Conservation (phyloP, 768 basidiomycete genomes). For the Aureoboletus auriporus region DNA sequence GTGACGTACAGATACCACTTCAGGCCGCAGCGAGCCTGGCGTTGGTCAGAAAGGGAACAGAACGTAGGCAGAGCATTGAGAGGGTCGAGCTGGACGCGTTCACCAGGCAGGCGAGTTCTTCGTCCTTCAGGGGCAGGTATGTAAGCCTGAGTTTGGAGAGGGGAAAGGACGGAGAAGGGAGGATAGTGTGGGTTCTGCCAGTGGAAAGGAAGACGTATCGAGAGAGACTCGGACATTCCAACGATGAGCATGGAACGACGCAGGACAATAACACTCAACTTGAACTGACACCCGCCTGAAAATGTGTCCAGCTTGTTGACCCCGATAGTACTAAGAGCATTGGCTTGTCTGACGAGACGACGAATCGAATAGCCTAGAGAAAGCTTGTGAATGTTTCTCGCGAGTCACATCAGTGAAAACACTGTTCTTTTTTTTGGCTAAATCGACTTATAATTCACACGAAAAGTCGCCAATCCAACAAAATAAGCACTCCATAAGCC, state of each 20-base stretch:
- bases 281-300: background rate
- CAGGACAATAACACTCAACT: constrained; percentile 1
- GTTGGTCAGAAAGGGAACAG: background rate
- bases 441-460: too few relatives aligned
- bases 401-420: too few relatives aligned
- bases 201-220: background rate
- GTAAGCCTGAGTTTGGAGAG: too few relatives aligned
- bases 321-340: background rate
- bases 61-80: background rate
- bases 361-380: too few relatives aligned
- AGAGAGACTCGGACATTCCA: constrained; percentile 4
- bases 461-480: too few relatives aligned
- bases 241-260: constrained; percentile 6
- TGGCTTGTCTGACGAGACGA: background rate
- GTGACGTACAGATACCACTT: background rate
- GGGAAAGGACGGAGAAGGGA: background rate
- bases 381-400: too few relatives aligned
- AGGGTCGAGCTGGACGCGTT: constrained; percentile 4
- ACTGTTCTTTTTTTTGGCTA: too few relatives aligned
- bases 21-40: background rate
- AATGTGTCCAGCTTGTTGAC: constrained; percentile 1
- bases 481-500: too few relatives aligned
- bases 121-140: too few relatives aligned
- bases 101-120: constrained; percentile 6
- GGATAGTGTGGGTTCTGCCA: background rate